Conservation (phyloP, 257 asterid species). For the Haberlea rhodopensis region DNA sequence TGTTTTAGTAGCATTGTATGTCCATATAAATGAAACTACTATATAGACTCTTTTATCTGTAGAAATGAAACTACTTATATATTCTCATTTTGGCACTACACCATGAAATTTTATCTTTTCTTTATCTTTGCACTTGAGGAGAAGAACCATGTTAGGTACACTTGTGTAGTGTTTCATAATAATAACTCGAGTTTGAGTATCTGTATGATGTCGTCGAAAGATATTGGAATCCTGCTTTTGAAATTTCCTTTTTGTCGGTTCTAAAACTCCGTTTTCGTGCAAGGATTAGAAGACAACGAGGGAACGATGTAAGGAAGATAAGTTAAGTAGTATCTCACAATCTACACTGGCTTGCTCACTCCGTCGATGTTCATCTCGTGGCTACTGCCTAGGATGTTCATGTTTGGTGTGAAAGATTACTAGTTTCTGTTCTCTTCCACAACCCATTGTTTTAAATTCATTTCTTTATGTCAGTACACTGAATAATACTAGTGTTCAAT, state of each 20-base stretch:
- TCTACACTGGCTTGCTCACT: not conserved
- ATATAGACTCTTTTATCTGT: too few relatives aligned
- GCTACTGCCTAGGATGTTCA: too few relatives aligned
- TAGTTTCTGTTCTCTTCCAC: too few relatives aligned
- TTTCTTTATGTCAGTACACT: too few relatives aligned
- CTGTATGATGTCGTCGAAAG: not conserved
- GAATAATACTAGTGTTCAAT: too few relatives aligned
- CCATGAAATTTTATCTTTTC: too few relatives aligned
- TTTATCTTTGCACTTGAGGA: not conserved
- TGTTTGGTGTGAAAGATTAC: too few relatives aligned
- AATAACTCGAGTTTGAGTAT: not conserved
- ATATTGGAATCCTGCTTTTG: not conserved
- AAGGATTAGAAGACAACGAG: slow-evolving; percentile 40
- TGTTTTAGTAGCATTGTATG: not conserved
- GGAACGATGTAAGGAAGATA: slow-evolving; percentile 27
- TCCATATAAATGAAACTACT: not conserved
- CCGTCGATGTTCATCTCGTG: not conserved
- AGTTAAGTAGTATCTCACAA: slow-evolving; percentile 11
- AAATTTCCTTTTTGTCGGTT: not conserved
- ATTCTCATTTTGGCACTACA: too few relatives aligned
- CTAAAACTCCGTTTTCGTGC: slow-evolving; percentile 19
- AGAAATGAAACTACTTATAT: too few relatives aligned
- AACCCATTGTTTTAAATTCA: too few relatives aligned
- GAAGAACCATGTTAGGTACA: not conserved
- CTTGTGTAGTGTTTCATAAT: not conserved